Evolutionary conservation across 495 filamentous ascomycete genomes (phyloP).

Genomic region (Filosporella fistucella): DNA sequence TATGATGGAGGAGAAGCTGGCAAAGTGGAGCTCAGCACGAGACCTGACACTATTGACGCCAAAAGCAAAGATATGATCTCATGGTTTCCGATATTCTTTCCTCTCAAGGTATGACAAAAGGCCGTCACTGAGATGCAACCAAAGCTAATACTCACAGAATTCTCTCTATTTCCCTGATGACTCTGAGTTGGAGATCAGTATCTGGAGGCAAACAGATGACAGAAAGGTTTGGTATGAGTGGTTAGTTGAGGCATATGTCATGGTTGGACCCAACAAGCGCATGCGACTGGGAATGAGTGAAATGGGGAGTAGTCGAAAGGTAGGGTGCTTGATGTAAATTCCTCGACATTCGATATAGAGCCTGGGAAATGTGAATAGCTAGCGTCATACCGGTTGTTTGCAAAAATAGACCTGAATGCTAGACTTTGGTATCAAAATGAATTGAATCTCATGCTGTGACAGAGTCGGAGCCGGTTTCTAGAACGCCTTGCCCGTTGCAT

Average conservation of each 20-base stretch:
- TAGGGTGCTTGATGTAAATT: conserved; percentile 83
- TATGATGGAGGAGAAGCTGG: conserved; percentile 48
- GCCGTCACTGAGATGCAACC: too few relatives aligned
- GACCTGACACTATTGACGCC: conserved; percentile 83
- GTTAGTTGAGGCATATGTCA: conserved; percentile 79
- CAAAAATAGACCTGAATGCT: neutral
- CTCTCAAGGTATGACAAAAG: conserved; percentile 84
- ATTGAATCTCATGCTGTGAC: conserved; percentile 4
- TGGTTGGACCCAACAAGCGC: conserved; percentile 53
- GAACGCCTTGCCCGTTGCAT: conserved; percentile 21
- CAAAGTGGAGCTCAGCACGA: conserved; percentile 82
- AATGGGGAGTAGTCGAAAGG: conserved; percentile 82
- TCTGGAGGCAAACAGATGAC: conserved; percentile 94
- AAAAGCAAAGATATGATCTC: conserved; percentile 97
- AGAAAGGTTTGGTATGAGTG: conserved; percentile 99
- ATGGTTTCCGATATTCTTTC: conserved; percentile 99
- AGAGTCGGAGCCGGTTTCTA: conserved; percentile 7
- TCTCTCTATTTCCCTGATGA: conserved; percentile 84
- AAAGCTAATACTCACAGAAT: conserved; percentile 45
- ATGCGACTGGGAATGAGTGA: conserved; percentile 78
- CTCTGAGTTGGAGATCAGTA: conserved; percentile 79
- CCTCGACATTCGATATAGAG: neutral
- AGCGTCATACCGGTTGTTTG: neutral
- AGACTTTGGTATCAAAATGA: conserved; percentile 9
- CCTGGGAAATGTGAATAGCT: too few relatives aligned